Conservation (phyloP, 192 early-diverging fungal genomes). For the Coemansia sp. region DNA sequence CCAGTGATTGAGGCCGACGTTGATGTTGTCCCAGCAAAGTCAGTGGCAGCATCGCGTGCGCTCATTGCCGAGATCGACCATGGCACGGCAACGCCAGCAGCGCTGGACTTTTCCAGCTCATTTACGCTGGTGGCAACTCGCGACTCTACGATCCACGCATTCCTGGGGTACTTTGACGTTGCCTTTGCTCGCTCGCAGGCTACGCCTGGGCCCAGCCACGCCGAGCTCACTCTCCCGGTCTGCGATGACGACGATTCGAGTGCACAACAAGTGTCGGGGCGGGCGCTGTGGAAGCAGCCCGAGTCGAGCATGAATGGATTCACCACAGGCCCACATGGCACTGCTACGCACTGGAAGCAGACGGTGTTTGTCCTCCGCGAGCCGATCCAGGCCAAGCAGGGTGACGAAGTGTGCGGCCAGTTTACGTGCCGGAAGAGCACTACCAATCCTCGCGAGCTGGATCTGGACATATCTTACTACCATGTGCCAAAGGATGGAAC, state of each 20-base stretch:
- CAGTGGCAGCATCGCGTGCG: constrained; percentile 69
- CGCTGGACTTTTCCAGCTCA: constrained; percentile 73
- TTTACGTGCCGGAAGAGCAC: constrained; percentile 69
- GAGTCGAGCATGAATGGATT: constrained; percentile 54
- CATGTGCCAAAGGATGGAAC: constrained; percentile 16
- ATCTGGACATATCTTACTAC: constrained; percentile 61
- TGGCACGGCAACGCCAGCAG: constrained; percentile 64
- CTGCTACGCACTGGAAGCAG: constrained; percentile 98
- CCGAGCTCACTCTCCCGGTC: constrained; percentile 25
- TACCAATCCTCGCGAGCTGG: constrained; percentile 73
- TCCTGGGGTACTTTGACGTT: constrained; percentile 95
- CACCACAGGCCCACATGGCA: constrained; percentile 74
- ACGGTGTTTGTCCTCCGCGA: constrained; percentile 77
- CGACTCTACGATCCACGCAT: constrained; percentile 70
- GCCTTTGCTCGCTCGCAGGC: constrained; percentile 65
- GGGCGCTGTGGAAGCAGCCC: constrained; percentile 42
- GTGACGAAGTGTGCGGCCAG: constrained; percentile 59
- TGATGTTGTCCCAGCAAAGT: constrained; percentile 70
- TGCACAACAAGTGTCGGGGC: constrained; percentile 22
- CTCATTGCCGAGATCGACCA: constrained; percentile 76
- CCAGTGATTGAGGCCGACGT: constrained; percentile 76
- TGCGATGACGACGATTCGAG: constrained; percentile 10
- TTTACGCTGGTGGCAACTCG: constrained; percentile 70
- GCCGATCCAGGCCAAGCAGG: constrained; percentile 60
- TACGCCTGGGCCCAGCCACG: constrained; percentile 34